Percentiles rank a stretch among this genome's conserved stretches.
phyloP scores from a whole-genome alignment of 768 basidiomycete species.

The Boletus edulis region DNA sequence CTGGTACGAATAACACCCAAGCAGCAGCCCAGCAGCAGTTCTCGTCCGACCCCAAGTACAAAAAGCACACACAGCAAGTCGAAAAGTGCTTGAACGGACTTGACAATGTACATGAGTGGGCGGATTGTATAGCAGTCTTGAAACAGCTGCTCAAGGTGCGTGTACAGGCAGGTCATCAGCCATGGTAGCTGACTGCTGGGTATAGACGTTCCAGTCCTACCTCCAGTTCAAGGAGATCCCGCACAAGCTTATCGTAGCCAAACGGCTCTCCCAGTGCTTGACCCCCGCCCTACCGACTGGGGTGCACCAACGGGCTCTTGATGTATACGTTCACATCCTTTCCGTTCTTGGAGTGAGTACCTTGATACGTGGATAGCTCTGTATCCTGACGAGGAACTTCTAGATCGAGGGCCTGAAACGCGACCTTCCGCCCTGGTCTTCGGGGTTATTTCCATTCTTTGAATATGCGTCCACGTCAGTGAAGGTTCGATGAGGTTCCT shows the following conservation, averaged over 20 bases:
- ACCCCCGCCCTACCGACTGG: slow-evolving; percentile 98
- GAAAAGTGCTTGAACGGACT: slow-evolving; percentile 92
- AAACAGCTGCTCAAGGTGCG: slow-evolving; percentile 88
- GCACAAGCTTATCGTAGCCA: slow-evolving; percentile 89
- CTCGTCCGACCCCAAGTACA: slow-evolving; percentile 86
- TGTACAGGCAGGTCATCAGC: neutral
- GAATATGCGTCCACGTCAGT: slow-evolving; percentile 99
- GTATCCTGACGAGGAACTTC: slow-evolving; percentile 6
- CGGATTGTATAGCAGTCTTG: slow-evolving; percentile 96
- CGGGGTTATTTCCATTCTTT: slow-evolving; percentile 97
- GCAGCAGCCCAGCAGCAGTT: slow-evolving; percentile 54
- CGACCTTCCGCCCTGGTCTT: slow-evolving; percentile 91
- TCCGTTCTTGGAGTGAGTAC: slow-evolving; percentile 81
- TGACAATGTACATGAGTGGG: slow-evolving; percentile 98
- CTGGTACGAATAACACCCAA: slow-evolving; percentile 1
- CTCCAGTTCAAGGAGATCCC: slow-evolving; percentile 97
- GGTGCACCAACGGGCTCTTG: slow-evolving; percentile 93
- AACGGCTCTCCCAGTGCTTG: slow-evolving; percentile 92
- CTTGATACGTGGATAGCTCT: neutral
- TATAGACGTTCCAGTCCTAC: slow-evolving; percentile 87
- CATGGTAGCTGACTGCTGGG: neutral
- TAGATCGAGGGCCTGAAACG: slow-evolving; percentile 84
- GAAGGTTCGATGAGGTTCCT: slow-evolving; percentile 52
- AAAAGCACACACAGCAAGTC: slow-evolving; percentile 89
- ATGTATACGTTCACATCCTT: slow-evolving; percentile 92